phyloP scores from a whole-genome alignment of 164 flowering plant species.

The Nelumbo lutea region DNA sequence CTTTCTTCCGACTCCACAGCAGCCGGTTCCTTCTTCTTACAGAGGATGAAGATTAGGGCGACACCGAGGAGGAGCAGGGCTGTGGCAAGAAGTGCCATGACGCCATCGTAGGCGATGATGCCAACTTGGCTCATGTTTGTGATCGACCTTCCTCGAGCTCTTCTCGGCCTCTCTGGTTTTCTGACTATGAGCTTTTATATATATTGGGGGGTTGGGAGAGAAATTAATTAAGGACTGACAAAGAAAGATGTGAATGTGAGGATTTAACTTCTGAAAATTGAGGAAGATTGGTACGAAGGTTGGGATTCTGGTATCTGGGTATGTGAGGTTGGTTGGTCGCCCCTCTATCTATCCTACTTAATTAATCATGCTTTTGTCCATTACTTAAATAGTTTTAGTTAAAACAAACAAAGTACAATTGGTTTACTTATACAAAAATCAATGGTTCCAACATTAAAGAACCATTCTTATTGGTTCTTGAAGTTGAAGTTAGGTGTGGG shows the following conservation, averaged over 20 bases:
- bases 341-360: not conserved
- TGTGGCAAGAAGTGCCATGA: slow-evolving; percentile 28
- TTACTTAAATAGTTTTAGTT: too few species aligned
- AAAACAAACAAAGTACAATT: too few species aligned
- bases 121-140: slow-evolving; percentile 18
- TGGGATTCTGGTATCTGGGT: not conserved
- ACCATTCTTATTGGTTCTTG: too few species aligned
- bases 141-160: not conserved
- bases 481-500: too few species aligned
- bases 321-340: not conserved
- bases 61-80: slow-evolving; percentile 26
- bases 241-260: not conserved
- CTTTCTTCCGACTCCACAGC: slow-evolving; percentile 21
- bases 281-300: not conserved
- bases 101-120: slow-evolving; percentile 23
- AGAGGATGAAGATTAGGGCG: slow-evolving; percentile 28
- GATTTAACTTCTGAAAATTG: not conserved
- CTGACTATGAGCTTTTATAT: not conserved
- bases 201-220: not conserved
- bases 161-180: not conserved
- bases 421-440: too few species aligned
- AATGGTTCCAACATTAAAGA: too few species aligned
- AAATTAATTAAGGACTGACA: not conserved
- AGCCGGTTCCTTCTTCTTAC: slow-evolving; percentile 28
- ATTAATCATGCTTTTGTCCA: too few species aligned